Evolutionary conservation across 2,329 filamentous ascomycete genomes (phyloP), one percentile per base, ranked within the genome.

Genomic region (Monilinia laxa): DNA sequence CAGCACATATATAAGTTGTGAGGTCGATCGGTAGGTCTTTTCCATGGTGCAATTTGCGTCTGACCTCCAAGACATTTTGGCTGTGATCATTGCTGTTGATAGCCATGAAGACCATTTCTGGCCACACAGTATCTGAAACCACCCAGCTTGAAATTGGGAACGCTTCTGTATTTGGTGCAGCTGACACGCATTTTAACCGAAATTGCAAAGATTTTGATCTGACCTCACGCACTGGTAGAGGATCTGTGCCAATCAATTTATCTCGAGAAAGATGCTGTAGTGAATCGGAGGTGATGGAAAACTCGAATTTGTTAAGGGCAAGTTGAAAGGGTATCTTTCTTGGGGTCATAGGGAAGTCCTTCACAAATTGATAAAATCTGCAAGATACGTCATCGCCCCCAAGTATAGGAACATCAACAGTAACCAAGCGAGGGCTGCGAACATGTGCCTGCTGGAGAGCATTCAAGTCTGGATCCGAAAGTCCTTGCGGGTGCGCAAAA

Each of bases 21-120:
- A 97, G 79, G 71, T 97, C 92, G 7, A 91, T 80, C 0, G 93
- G 88, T 11, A 92, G 77, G 72, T 96, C 91, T 71, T 88, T 91
- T 14, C 88, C 88, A 73, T 93, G 85, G 69, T 95, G 88, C 0
- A 85, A 76, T 72, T 91, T 92, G 38, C 90, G 85, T 52, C 89
- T 85, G 12, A 86, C 76, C 31, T 81, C 79, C 20, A 92, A 76
- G 14, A 86, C 80, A 28, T 52, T 52, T 28, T 25, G 49, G 7
- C 14, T 28, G 23, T 28, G 12, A 38, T 59, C 55, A 0, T 78
- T 74, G 0, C 77, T 80, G 71, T 97, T 96, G 68, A 96, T 76
- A 20, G 83, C 81, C 68, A 94, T 81, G 68, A 88, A 91, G 0
- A 92, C 81, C 62, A 85, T 84, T 47, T 84, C 80, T 0, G 92